A percentile compares a stretch with the other conserved stretches of the same genome.
Conservation (phyloP, 805 yeast genomes). For the Blastobotrys robertii region DNA sequence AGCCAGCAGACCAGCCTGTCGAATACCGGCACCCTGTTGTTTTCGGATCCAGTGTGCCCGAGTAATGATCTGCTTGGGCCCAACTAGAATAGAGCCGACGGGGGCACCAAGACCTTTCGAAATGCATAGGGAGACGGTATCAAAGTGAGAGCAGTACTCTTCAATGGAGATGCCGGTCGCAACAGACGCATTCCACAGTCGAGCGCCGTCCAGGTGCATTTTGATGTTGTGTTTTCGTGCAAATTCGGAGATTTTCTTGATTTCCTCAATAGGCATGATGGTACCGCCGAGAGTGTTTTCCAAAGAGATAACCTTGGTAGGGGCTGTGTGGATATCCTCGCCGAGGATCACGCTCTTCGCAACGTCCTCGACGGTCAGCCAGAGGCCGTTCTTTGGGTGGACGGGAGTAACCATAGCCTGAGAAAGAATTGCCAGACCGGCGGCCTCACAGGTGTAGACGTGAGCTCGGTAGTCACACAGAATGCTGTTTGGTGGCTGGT, state of each 20-base stretch:
- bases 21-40: slow-evolving; percentile 88
- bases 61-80: slow-evolving; percentile 45
- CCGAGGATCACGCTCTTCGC: slow-evolving; percentile 55
- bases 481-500: slow-evolving; percentile 78
- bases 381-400: slow-evolving; percentile 61
- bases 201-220: slow-evolving; percentile 90
- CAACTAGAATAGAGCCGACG: slow-evolving; percentile 80
- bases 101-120: slow-evolving; percentile 93
- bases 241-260: slow-evolving; percentile 59
- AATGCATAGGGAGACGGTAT: slow-evolving; percentile 80
- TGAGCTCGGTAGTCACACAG: slow-evolving; percentile 83
- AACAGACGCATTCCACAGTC: slow-evolving; percentile 83
- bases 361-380: slow-evolving; percentile 75
- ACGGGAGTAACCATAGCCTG: slow-evolving; percentile 90
- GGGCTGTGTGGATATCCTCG: slow-evolving; percentile 81
- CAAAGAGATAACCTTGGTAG: slow-evolving; percentile 72
- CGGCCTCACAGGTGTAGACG: slow-evolving; percentile 77
- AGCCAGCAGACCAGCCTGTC: slow-evolving; percentile 78
- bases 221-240: slow-evolving; percentile 49
- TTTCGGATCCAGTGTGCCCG: slow-evolving; percentile 80
- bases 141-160: slow-evolving; percentile 70
- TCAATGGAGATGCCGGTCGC: slow-evolving; percentile 58
- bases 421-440: slow-evolving; percentile 79
- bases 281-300: slow-evolving; percentile 87
- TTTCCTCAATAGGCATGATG: slow-evolving; percentile 70